Conservation (phyloP, 192 early-diverging fungal genomes). For the Backusella psychrophila region DNA sequence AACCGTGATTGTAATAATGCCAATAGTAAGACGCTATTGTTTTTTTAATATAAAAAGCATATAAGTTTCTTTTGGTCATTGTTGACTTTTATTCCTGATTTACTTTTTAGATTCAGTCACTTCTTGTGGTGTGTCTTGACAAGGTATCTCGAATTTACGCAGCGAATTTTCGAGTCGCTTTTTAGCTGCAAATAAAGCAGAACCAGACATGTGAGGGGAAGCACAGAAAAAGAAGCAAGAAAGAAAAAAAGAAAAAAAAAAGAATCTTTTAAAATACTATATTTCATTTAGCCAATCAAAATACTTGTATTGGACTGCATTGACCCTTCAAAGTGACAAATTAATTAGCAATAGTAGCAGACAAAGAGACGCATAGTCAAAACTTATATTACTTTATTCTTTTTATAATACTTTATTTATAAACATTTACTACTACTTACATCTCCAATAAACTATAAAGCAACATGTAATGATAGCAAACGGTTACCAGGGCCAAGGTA, state of each 20-base stretch:
- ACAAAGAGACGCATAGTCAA: no score
- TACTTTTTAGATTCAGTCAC: conserved; percentile 5
- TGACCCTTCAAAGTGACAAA: no score
- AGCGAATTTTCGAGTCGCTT: conserved; percentile 19
- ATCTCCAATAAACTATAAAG: no score
- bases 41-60: background rate
- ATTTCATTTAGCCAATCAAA: background rate
- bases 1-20: conserved; percentile 42
- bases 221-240: background rate
- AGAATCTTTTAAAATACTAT: background rate
- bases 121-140: background rate
- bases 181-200: conserved; percentile 24
- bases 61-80: background rate
- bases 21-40: conserved; percentile 19
- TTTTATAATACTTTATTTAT: no score
- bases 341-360: no score
- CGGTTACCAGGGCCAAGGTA: no score
- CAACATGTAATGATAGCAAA: no score
- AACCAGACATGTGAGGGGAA: conserved; percentile 21
- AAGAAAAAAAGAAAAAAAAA: background rate
- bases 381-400: no score
- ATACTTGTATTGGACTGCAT: background rate
- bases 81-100: background rate
- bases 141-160: conserved; percentile 13
- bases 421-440: no score